A percentile compares a stretch with the other conserved stretches of the same genome.
Conservation (phyloP, 139 green algal genomes). For the Chlorokybus atmophyticus region DNA sequence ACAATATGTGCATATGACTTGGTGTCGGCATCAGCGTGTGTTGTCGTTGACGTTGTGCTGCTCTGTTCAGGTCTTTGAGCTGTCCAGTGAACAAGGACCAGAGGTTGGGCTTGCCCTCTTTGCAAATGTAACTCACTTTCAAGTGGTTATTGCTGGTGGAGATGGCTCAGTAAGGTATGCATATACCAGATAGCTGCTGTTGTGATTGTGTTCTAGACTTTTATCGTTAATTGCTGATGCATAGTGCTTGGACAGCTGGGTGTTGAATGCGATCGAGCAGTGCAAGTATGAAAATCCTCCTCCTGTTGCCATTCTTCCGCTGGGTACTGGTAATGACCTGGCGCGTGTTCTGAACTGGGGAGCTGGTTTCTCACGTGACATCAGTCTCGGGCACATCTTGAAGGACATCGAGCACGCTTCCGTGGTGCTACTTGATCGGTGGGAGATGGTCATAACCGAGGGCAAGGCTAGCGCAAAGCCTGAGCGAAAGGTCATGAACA, state of each 20-base stretch:
- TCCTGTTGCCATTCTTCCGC: slow-evolving; percentile 57
- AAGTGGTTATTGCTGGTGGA: slow-evolving; percentile 56
- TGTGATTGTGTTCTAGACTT: no score
- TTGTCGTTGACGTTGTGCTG: no score
- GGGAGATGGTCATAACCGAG: slow-evolving; percentile 26
- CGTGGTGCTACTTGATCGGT: slow-evolving; percentile 50
- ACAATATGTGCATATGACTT: no score
- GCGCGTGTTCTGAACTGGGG: slow-evolving; percentile 69
- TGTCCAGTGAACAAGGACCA: slow-evolving; percentile 34
- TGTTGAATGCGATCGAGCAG: slow-evolving; percentile 24
- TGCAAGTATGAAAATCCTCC: slow-evolving; percentile 31
- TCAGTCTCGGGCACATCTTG: slow-evolving; percentile 32
- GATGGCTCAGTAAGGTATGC: slow-evolving; percentile 75
- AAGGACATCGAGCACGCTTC: slow-evolving; percentile 41
- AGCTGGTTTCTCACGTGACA: no score
- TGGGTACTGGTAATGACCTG: slow-evolving; percentile 79
- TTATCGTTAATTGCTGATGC: no score
- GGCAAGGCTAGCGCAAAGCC: background rate
- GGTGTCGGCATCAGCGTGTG: no score
- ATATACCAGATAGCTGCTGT: no score
- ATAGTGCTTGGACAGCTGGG: no score
- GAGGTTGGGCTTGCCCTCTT: slow-evolving; percentile 53
- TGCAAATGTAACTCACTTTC: slow-evolving; percentile 33
- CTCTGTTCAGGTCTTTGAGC: slow-evolving; percentile 33
- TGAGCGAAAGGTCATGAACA: slow-evolving; percentile 26